A percentile compares a stretch with the other conserved stretches of the same genome.
Conservation (phyloP, 2,329 filamentous ascomycete species). For the Pseudodiploospora longispora region DNA sequence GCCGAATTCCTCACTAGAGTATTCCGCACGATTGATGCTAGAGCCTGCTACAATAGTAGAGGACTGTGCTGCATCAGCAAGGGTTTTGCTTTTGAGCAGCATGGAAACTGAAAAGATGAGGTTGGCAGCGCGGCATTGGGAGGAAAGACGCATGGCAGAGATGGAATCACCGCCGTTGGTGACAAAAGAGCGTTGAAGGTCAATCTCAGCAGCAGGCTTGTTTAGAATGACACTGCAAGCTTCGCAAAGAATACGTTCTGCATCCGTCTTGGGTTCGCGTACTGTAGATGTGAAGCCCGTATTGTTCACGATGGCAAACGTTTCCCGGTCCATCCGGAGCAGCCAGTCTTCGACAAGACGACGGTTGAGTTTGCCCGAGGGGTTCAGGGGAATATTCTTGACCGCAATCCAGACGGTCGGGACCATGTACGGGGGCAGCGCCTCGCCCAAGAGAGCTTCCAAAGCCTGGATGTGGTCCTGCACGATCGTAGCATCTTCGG, state of each 20-base stretch:
- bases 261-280: too few relatives aligned
- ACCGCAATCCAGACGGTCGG: constrained; percentile 4
- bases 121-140: not conserved
- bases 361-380: constrained; percentile 4
- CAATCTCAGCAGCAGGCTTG: not conserved
- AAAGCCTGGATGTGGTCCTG: not conserved
- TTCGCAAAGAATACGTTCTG: not conserved
- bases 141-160: constrained; percentile 25
- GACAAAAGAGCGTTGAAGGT: constrained; percentile 22
- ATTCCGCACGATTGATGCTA: too few relatives aligned
- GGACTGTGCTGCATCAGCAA: not conserved
- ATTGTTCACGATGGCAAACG: too few relatives aligned
- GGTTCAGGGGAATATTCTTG: not conserved
- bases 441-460: not conserved
- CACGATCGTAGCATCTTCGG: too few relatives aligned
- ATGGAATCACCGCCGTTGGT: constrained; percentile 35
- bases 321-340: too few relatives aligned
- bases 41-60: too few relatives aligned
- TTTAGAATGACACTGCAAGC: not conserved
- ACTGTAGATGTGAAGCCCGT: too few relatives aligned
- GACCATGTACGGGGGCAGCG: constrained; percentile 2
- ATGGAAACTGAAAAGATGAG: not conserved
- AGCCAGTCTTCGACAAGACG: too few relatives aligned
- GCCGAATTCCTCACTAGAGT: not conserved
- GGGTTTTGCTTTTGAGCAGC: not conserved